A percentile compares a stretch with the other conserved stretches of the same genome.
Evolutionary conservation across 73 alveolate species (phyloP).

Genomic region (Stentor roeselii): DNA sequence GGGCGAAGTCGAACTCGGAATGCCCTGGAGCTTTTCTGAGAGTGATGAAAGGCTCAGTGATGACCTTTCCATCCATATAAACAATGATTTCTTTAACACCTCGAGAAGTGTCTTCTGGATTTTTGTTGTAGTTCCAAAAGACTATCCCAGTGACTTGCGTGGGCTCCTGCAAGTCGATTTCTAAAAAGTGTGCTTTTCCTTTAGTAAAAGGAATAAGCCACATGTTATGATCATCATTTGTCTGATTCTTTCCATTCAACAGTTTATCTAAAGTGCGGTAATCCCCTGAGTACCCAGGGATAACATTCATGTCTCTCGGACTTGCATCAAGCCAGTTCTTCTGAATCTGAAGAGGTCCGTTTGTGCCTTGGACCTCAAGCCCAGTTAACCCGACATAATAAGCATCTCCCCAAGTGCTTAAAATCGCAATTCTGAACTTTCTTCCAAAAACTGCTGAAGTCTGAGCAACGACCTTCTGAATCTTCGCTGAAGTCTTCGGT

Average conservation of each 20-base stretch:
- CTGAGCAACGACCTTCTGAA: not conserved
- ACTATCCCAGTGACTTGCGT: conserved; percentile 48
- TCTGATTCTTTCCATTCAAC: conserved; percentile 53
- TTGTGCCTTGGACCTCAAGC: conserved; percentile 58
- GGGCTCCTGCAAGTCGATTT: conserved; percentile 48
- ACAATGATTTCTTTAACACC: conserved; percentile 62
- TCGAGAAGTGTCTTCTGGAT: conserved; percentile 67
- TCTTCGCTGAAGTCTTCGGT: conserved; percentile 57
- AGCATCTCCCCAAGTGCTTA: conserved; percentile 72
- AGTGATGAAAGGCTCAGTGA: conserved; percentile 51
- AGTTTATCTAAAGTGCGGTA: conserved; percentile 65
- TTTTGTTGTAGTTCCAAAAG: conserved; percentile 69
- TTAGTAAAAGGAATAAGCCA: conserved; percentile 68
- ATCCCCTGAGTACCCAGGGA: conserved; percentile 85
- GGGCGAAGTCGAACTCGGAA: conserved; percentile 52
- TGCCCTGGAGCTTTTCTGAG: conserved; percentile 74
- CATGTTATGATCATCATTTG: conserved; percentile 75
- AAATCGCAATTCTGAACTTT: conserved; percentile 40
- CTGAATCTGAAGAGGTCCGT: conserved; percentile 36
- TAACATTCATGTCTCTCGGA: conserved; percentile 82
- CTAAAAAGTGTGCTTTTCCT: conserved; percentile 51
- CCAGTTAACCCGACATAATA: conserved; percentile 81
- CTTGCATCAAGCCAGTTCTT: conserved; percentile 57
- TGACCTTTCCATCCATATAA: conserved; percentile 46
- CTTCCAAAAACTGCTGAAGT: conserved; percentile 38